Evolutionary conservation across 2,329 filamentous ascomycete genomes (phyloP), one percentile per base, ranked within the genome.

Genomic region (Ilyonectria sp.): DNA sequence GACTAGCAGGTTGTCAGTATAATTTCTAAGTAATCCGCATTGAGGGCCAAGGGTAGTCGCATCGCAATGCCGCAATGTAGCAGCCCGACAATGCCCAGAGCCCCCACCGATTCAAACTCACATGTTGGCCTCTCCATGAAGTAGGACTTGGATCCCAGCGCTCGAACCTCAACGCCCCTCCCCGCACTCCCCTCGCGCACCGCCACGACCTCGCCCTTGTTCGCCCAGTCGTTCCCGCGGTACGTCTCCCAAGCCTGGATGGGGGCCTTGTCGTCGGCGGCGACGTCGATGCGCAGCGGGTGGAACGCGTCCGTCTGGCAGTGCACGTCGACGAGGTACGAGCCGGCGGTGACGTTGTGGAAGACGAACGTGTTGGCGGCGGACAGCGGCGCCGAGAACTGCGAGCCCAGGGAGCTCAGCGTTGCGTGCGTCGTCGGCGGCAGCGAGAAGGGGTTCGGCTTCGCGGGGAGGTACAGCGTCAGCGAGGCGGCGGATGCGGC

Each of bases 181-280:
- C 76, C 77, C 7, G 68, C 74, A n/a, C 66, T 79, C 1, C 77
- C 81, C 35, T 82, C 80, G 23, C 80, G 83, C 57, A 86, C 79
- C 4, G 70, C 71, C 35, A 87, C 83, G 52, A 79, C 85, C 82
- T 93, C 92, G 17, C 95, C 95, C 77, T 90, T 92, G 79, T 97
- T 97, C 19, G 86, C 90, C 94, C 95, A 98, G 74, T 96, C 93
- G 75, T 97, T 95, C 0, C 94, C 94, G 54, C 94, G 86, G 79
- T 91, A 97, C 29, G 94, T 97, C 84, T 95, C 93, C 92, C 93
- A 96, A 31, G 91, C 91, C 47, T 86, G 82, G 3, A 94, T 85
- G 72, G 82, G 79, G 23, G 81, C 78, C 43, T 82, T 80, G 58
- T 71, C 74, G 2, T 76, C 71, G 11, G 52, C 56, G 35, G n/a